Evolutionary conservation across 495 filamentous ascomycete species (phyloP).

Genomic region (Lasiosphaeria ovina): DNA sequence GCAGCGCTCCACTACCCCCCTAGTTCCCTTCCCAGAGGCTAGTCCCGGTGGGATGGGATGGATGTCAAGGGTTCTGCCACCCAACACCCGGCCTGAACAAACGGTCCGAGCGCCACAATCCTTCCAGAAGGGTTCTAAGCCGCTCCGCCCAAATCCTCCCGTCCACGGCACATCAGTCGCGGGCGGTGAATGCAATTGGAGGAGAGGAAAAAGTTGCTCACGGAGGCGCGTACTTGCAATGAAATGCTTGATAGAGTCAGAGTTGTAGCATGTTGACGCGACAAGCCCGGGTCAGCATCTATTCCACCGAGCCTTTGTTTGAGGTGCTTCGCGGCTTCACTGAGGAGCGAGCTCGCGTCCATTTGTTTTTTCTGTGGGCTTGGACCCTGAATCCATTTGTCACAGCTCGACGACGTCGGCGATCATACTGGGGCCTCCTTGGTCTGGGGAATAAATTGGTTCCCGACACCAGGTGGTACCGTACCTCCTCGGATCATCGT

Average conservation of each 20-base stretch:
- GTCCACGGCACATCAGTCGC: not conserved
- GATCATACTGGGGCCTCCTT: not conserved
- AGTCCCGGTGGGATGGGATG: constrained; percentile 20
- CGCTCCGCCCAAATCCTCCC: not conserved
- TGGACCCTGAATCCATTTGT: constrained; percentile 6
- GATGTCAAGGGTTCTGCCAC: not conserved
- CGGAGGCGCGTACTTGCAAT: not conserved
- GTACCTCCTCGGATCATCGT: no score
- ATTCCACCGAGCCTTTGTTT: constrained; percentile 1
- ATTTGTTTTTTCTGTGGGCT: not conserved
- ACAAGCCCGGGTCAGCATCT: not conserved
- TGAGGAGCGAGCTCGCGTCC: not conserved
- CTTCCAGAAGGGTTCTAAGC: constrained; percentile 23
- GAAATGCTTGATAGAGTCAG: not conserved
- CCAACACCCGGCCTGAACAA: constrained; percentile 5
- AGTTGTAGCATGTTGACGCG: not conserved
- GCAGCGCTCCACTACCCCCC: not conserved
- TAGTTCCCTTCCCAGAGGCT: constrained; percentile 7
- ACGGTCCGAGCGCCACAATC: constrained; percentile 5
- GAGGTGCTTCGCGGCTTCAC: not conserved
- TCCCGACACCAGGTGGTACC: no score
- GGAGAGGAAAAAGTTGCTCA: not conserved
- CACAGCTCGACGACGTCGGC: not conserved
- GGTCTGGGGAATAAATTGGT: no score
- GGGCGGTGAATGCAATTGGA: not conserved